These are phyloP conservation scores for Penicillium coprophilum DNA, from an alignment of 495 filamentous ascomycete species.

Conservation along the genomic window DNA sequence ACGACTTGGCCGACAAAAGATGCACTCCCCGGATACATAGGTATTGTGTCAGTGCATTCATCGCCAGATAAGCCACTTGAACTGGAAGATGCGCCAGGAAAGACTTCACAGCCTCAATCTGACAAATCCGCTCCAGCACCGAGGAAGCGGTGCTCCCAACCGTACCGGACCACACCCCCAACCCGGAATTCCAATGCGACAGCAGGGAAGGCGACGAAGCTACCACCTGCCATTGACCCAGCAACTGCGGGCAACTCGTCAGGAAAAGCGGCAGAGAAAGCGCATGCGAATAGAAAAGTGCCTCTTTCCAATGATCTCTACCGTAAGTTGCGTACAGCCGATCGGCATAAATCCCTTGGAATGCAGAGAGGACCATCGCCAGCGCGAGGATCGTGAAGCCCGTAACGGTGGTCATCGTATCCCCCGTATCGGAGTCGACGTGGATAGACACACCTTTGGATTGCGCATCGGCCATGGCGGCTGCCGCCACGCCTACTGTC, in stretches of 20 bases:
- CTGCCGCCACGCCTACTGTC: slow-evolving; percentile 80
- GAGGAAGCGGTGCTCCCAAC: slow-evolving; percentile 8
- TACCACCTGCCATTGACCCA: slow-evolving; percentile 49
- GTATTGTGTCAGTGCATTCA: slow-evolving; percentile 92
- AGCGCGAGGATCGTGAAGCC: slow-evolving; percentile 83
- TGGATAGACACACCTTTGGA: slow-evolving; percentile 61
- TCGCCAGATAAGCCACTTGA: slow-evolving; percentile 66
- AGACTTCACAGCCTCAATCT: slow-evolving; percentile 13
- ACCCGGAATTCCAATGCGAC: slow-evolving; percentile 10
- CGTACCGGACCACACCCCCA: slow-evolving; percentile 4
- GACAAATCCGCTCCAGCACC: slow-evolving; percentile 13
- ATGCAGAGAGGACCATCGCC: slow-evolving; percentile 85
- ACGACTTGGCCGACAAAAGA: slow-evolving; percentile 76
- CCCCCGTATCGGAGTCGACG: slow-evolving; percentile 14
- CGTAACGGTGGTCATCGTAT: slow-evolving; percentile 53
- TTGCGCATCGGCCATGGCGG: slow-evolving; percentile 84
- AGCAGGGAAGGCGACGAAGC: slow-evolving; percentile 45
- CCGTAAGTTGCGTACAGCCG: slow-evolving; percentile 82
- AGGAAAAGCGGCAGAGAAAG: slow-evolving; percentile 71
- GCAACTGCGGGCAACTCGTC: slow-evolving; percentile 46
- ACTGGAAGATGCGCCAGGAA: slow-evolving; percentile 57
- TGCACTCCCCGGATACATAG: slow-evolving; percentile 95
- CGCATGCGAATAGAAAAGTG: slow-evolving; percentile 88
- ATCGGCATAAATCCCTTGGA: slow-evolving; percentile 94
- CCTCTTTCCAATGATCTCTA: slow-evolving; percentile 85